phyloP scores from a whole-genome alignment of 345 rosid species.

The Hibiscus mutabilis region DNA sequence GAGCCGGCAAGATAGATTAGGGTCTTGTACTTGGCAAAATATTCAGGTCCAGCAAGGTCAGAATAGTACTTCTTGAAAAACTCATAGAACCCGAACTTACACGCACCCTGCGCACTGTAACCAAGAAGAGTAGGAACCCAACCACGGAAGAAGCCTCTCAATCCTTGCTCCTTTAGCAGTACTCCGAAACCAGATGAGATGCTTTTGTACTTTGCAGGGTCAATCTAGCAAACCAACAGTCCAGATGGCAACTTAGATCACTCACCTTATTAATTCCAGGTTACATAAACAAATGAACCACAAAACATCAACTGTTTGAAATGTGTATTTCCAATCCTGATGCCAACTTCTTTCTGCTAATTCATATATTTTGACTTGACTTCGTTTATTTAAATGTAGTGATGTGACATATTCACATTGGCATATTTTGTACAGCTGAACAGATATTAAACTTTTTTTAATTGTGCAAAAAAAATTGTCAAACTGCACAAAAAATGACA shows the following conservation, averaged over 20 bases:
- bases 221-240: constrained; percentile 47
- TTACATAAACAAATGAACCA: neutral
- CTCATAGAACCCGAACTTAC: constrained; percentile 98
- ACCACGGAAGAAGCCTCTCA: constrained; percentile 91
- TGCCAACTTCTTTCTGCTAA: too few relatives aligned
- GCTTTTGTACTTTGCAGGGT: constrained; percentile 84
- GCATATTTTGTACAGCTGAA: too few relatives aligned
- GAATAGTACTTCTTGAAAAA: constrained; percentile 90
- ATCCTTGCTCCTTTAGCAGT: constrained; percentile 82
- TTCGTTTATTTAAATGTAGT: too few relatives aligned
- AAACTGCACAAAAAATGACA: too few relatives aligned
- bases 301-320: too few relatives aligned
- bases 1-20: constrained; percentile 98
- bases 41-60: constrained; percentile 94
- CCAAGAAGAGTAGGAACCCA: constrained; percentile 98
- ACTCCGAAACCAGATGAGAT: constrained; percentile 30
- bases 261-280: neutral
- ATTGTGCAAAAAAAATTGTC: too few relatives aligned
- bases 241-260: constrained; percentile 2
- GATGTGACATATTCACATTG: too few relatives aligned
- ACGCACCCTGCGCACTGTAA: constrained; percentile 98
- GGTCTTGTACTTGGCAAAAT: constrained; percentile 74
- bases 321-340: too few relatives aligned
- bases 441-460: too few relatives aligned
- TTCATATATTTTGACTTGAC: too few relatives aligned